A percentile compares a stretch with the other conserved stretches of the same genome.
Evolutionary conservation across 2,329 filamentous ascomycete species (phyloP).

Genomic region (Sporothrix mexicana): DNA sequence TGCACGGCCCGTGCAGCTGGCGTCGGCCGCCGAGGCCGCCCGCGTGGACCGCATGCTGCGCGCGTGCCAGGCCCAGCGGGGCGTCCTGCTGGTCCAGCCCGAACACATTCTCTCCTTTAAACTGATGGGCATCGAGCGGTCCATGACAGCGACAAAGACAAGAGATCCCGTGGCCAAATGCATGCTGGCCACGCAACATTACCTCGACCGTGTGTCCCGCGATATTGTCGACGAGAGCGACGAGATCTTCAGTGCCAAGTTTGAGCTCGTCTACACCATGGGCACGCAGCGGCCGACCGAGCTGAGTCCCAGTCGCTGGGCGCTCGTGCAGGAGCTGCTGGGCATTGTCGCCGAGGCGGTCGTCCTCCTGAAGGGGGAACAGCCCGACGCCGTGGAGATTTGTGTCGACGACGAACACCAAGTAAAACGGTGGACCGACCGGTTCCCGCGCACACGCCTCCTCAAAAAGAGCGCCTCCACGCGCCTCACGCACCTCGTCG

Average conservation of each 20-base stretch:
- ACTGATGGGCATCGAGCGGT: constrained; percentile 62
- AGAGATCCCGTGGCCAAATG: constrained; percentile 45
- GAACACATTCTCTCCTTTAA: constrained; percentile 69
- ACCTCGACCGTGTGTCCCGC: constrained; percentile 52
- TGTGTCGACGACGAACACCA: not conserved
- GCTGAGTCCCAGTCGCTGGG: constrained; percentile 62
- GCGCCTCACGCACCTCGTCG: not conserved
- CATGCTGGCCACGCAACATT: constrained; percentile 49
- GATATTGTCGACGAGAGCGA: constrained; percentile 71
- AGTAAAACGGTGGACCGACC: not conserved
- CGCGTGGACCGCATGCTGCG: constrained; percentile 49
- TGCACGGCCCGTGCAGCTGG: constrained; percentile 55
- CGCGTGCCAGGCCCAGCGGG: constrained; percentile 56
- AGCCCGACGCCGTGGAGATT: constrained; percentile 53
- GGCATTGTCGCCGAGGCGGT: constrained; percentile 46
- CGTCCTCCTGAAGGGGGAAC: constrained; percentile 41
- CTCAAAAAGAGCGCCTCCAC: not conserved
- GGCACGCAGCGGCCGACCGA: constrained; percentile 59
- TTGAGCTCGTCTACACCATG: constrained; percentile 68
- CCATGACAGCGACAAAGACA: too few relatives aligned
- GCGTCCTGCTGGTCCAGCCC: constrained; percentile 66
- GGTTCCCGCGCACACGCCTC: constrained; percentile 51
- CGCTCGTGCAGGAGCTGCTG: constrained; percentile 59
- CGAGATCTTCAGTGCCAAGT: constrained; percentile 65
- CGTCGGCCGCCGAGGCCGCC: constrained; percentile 39